Base-by-base conservation (phyloP, 306 rosid genomes). In the Prunus armeniaca region DNA sequence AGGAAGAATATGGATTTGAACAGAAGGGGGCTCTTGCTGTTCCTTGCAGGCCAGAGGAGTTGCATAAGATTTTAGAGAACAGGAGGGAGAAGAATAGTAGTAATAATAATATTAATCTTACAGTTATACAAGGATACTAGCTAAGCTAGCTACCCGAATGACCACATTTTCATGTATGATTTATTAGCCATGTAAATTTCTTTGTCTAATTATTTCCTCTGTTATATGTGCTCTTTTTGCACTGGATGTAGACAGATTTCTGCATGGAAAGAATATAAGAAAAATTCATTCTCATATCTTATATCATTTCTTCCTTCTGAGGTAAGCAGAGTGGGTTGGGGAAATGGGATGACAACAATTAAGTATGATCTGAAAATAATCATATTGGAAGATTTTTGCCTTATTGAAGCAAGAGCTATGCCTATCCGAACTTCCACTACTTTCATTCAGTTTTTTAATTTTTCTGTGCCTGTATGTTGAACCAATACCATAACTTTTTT, bases 11-110 rank as follows among this genome's bases (percentile, higher is more conserved):
- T 82, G 93, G 96, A 20, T 87, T 85, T 67, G 76, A 67, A 30
- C 93, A 89, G 56, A 66, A 77, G 67, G 96, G 97, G 58, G 86
- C 93, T 74, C 90, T 89, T n/a, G 81, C 76, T n/a, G 76, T 91
- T 74, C 94, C 94, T 9, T 91, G 92, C 75, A 43, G 43, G 20
- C 94, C 92, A 25, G 82, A 69, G 18, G 92, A 89, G 14, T 58
- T 91, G 13, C 88, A 79, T 73, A 86, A 80, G 46, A 88, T 91
- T 77, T 73, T 91, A 12, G 87, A 84, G 24, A 78, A 74, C 69
- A 68, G 71, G 47, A 69, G 71, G 77, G 68, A 65, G 20, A 68
- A 60, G 17, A 71, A 12, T 58, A 7, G 32, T 7, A 12, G 32
- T 75, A 14, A 17, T 41, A 58, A 20, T 15, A 54, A 27, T 62